Evolutionary conservation across 1,284 basidiomycete genomes (phyloP).

Genomic region (Leccinum pachyderme): DNA sequence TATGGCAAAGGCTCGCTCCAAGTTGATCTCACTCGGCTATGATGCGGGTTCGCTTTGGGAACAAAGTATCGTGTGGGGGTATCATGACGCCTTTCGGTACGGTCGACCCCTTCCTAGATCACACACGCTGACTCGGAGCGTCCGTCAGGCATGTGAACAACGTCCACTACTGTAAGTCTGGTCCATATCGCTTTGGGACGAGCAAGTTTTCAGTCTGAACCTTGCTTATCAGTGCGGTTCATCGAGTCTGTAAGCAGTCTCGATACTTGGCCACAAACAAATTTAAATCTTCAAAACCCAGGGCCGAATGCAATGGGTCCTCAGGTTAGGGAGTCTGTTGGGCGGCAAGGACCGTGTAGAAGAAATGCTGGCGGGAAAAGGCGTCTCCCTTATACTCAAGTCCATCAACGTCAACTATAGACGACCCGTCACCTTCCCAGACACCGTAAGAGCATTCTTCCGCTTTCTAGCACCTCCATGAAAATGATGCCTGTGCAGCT

Average conservation of each 20-base stretch:
- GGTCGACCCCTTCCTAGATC: slow-evolving; percentile 22
- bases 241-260: slow-evolving; percentile 56
- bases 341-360: slow-evolving; percentile 54
- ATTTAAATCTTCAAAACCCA: slow-evolving; percentile 22
- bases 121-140: neutral
- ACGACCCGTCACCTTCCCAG: slow-evolving; percentile 67
- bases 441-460: slow-evolving; percentile 48
- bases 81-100: slow-evolving; percentile 73
- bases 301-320: slow-evolving; percentile 67
- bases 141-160: slow-evolving; percentile 70
- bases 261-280: no score
- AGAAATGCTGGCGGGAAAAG: slow-evolving; percentile 58
- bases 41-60: slow-evolving; percentile 67
- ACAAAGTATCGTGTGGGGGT: slow-evolving; percentile 71
- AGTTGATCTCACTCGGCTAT: slow-evolving; percentile 50
- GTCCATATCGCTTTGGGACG: neutral
- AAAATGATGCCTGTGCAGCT: slow-evolving; percentile 38
- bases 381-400: slow-evolving; percentile 70
- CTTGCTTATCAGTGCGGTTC: slow-evolving; percentile 47
- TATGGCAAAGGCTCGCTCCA: slow-evolving; percentile 41
- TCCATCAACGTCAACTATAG: slow-evolving; percentile 64
- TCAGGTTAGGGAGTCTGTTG: slow-evolving; percentile 50
- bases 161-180: slow-evolving; percentile 57
- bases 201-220: neutral
- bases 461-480: slow-evolving; percentile 1